Percentiles rank a stretch among this genome's conserved stretches.
Evolutionary conservation across 139 green algal genomes (phyloP).

Genomic region (Micromonas pusilla): DNA sequence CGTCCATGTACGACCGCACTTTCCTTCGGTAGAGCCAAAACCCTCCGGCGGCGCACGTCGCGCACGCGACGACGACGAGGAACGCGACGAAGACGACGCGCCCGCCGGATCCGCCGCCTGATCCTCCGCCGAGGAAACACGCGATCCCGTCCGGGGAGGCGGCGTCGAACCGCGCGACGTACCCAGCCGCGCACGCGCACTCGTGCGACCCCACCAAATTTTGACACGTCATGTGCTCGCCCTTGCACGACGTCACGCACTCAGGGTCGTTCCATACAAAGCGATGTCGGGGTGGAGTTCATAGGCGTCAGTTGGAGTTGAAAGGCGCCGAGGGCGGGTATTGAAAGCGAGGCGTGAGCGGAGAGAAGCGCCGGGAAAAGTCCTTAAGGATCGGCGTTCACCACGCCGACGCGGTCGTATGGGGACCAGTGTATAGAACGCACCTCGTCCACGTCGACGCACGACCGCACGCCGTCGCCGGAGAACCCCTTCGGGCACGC

Average conservation of each 20-base stretch:
- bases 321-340: too few species aligned
- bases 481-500: conserved; percentile 33
- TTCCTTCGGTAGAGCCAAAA: conserved; percentile 22
- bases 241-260: conserved; percentile 31
- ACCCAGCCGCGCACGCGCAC: conserved; percentile 32
- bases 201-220: conserved; percentile 33
- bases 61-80: conserved; percentile 18
- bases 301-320: too few species aligned
- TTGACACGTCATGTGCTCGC: conserved; percentile 31
- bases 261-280: too few species aligned
- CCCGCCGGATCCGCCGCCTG: not conserved
- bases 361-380: too few species aligned
- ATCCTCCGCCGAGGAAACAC: not conserved
- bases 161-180: not conserved
- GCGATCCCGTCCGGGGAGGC: not conserved
- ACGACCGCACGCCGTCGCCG: conserved; percentile 2
- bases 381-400: too few species aligned
- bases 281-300: too few species aligned
- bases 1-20: conserved; percentile 9
- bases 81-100: not conserved
- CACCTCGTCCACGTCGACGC: conserved; percentile 46
- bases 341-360: too few species aligned
- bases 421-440: too few species aligned
- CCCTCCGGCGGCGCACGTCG: too few species aligned
- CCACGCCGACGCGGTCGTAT: too few species aligned